Percentiles rank a stretch among this genome's conserved stretches.
phyloP scores from a whole-genome alignment of 164 flowering plant genomes.

The Echeveria elegans region DNA sequence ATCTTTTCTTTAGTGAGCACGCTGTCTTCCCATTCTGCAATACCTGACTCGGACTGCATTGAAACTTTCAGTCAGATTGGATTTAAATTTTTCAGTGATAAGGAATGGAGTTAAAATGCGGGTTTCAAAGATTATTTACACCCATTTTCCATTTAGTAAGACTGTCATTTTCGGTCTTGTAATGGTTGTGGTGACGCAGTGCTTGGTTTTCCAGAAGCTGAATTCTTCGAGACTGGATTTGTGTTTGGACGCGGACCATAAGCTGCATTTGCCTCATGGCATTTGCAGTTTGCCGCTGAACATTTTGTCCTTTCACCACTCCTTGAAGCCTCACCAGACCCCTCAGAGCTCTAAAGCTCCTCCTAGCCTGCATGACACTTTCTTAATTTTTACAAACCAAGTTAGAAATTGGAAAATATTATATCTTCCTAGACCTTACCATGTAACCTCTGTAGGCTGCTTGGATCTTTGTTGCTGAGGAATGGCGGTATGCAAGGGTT shows the following conservation, averaged over 20 bases:
- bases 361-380: slow-evolving; percentile 56
- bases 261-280: slow-evolving; percentile 92
- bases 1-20: slow-evolving; percentile 67
- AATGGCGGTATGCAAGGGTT: slow-evolving; percentile 37
- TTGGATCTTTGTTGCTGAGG: slow-evolving; percentile 82
- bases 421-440: slow-evolving; percentile 29
- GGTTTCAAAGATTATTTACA: slow-evolving; percentile 23
- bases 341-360: slow-evolving; percentile 70
- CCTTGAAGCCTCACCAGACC: slow-evolving; percentile 95
- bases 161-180: slow-evolving; percentile 47
- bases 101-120: neutral
- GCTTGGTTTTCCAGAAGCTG: slow-evolving; percentile 77
- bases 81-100: neutral
- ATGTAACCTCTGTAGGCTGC: slow-evolving; percentile 74
- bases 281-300: slow-evolving; percentile 70
- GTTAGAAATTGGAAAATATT: neutral
- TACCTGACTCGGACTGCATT: slow-evolving; percentile 52
- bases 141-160: slow-evolving; percentile 42
- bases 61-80: slow-evolving; percentile 4
- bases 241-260: slow-evolving; percentile 74
- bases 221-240: slow-evolving; percentile 78
- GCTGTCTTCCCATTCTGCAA: slow-evolving; percentile 90
- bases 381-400: neutral
- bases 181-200: slow-evolving; percentile 34
- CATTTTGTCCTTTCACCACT: slow-evolving; percentile 78